Base-by-base conservation (phyloP, 1,139 yeast genomes). In the Diutina siamensis region DNA sequence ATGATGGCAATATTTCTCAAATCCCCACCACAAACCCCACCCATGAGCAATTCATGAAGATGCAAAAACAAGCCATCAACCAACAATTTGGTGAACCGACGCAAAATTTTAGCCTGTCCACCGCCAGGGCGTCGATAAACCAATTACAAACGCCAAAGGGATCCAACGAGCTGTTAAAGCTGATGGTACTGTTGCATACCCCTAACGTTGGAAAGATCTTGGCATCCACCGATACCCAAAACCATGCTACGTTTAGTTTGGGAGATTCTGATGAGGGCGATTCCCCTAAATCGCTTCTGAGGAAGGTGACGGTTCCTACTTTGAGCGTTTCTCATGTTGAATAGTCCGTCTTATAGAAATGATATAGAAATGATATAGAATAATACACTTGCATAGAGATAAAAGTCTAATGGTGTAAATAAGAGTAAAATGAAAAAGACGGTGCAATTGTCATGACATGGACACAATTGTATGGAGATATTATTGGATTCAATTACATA, bases 61-160 rank as follows among this genome's bases (percentile, higher is more conserved):
- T 67, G 47, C 75, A 70, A 51, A 63, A 64, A 49, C 67, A 67
- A 47, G 60, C 63, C 35, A 56, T 70, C 51, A 59, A 58, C 44
- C 72, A 67, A 49, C 73, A 70, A n/a, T 25, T 38, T 27, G 20
- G 15, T 12, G 17, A 13, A 7, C n/a, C n/a, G n/a, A n/a, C n/a
- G n/a, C n/a, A n/a, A n/a, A n/a, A n/a, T n/a, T n/a, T n/a, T n/a
- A n/a, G n/a, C n/a, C n/a, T n/a, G n/a, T n/a, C n/a, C n/a, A n/a
- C n/a, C n/a, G n/a, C n/a, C n/a, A n/a, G n/a, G n/a, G n/a, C n/a
- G n/a, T n/a, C n/a, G n/a, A n/a, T n/a, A n/a, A n/a, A 15, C 13
- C 42, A 38, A 18, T 12, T 38, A 4, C 31, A 21, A 27, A 38
- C 42, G 2, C 42, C 42, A 4, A 25, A 18, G 15, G 42, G 42